Percentiles rank a stretch among this genome's conserved stretches.
Conservation (phyloP, 2,329 filamentous ascomycete genomes). For the Alternaria atra region DNA sequence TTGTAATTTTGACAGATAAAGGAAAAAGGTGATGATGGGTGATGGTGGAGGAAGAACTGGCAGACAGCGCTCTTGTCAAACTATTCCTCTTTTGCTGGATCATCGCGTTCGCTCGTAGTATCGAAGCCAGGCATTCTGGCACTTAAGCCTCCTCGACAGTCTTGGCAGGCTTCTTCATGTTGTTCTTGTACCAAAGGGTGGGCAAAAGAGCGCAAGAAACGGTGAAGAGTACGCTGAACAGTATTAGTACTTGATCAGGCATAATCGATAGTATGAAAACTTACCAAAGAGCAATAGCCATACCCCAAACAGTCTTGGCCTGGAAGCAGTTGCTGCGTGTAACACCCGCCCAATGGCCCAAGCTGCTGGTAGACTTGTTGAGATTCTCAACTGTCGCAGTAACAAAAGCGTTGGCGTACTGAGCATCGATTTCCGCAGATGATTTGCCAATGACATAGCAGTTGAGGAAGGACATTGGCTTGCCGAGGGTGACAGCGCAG, state of each 20-base stretch:
- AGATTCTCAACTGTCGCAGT: constrained; percentile 63
- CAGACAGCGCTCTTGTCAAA: constrained; percentile 30
- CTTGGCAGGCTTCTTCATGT: constrained; percentile 52
- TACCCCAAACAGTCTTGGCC: constrained; percentile 87
- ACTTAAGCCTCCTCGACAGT: constrained; percentile 43
- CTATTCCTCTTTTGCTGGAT: constrained; percentile 24
- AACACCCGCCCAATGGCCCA: constrained; percentile 67
- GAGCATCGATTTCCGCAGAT: constrained; percentile 54
- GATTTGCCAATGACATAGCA: constrained; percentile 68
- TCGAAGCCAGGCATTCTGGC: neutral
- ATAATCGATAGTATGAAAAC: constrained; percentile 30
- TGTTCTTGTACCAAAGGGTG: constrained; percentile 60
- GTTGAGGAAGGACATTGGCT: constrained; percentile 79
- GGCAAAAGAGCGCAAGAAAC: constrained; percentile 57
- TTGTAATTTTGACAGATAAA: constrained; percentile 18
- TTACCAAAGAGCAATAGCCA: constrained; percentile 79
- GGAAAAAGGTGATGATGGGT: neutral
- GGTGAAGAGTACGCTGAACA: constrained; percentile 55
- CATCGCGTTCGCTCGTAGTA: neutral
- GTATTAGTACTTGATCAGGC: constrained; percentile 16
- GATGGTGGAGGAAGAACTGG: constrained; percentile 10
- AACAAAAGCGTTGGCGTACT: constrained; percentile 63
- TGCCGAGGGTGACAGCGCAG: constrained; percentile 78
- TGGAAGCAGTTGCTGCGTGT: constrained; percentile 75
- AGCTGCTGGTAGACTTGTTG: constrained; percentile 58